Percentiles rank a stretch among this genome's conserved stretches.
phyloP scores from a whole-genome alignment of 2,329 filamentous ascomycete genomes.

The Escovopsis sp. region DNA sequence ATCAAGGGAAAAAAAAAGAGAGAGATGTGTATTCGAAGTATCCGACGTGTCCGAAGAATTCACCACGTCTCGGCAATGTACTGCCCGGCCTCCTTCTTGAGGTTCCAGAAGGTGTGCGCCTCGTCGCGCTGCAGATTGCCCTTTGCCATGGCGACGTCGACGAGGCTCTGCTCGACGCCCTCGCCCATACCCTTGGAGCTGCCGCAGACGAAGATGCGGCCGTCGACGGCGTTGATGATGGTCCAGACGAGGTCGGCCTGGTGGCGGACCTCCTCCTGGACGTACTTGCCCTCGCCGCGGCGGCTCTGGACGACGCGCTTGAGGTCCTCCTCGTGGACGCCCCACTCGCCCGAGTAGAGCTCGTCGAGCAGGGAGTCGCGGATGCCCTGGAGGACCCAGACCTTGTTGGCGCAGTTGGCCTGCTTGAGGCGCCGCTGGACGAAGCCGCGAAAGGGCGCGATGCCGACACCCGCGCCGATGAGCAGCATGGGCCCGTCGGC shows the following conservation, averaged over 20 bases:
- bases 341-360: constrained; percentile 92
- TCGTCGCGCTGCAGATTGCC: constrained; percentile 73
- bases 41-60: neutral
- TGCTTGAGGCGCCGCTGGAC: constrained; percentile 88
- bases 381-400: constrained; percentile 89
- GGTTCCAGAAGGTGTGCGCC: constrained; percentile 74
- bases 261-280: constrained; percentile 83
- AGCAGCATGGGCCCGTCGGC: constrained; percentile 94
- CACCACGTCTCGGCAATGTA: constrained; percentile 80
- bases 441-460: constrained; percentile 95
- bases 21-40: neutral
- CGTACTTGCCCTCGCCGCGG: constrained; percentile 70
- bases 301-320: constrained; percentile 70
- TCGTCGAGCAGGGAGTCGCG: constrained; percentile 92
- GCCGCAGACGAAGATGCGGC: constrained; percentile 90
- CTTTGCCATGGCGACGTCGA: constrained; percentile 87
- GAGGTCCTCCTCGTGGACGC: constrained; percentile 76
- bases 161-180: constrained; percentile 74
- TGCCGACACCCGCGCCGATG: constrained; percentile 90
- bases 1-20: neutral
- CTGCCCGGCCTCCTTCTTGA: constrained; percentile 84
- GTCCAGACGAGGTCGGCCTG: constrained; percentile 98
- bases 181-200: constrained; percentile 96
- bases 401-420: constrained; percentile 93
- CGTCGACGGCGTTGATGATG: constrained; percentile 91